Base-by-base conservation (phyloP, 2,329 filamentous ascomycete species). In the Diatrype stigma region DNA sequence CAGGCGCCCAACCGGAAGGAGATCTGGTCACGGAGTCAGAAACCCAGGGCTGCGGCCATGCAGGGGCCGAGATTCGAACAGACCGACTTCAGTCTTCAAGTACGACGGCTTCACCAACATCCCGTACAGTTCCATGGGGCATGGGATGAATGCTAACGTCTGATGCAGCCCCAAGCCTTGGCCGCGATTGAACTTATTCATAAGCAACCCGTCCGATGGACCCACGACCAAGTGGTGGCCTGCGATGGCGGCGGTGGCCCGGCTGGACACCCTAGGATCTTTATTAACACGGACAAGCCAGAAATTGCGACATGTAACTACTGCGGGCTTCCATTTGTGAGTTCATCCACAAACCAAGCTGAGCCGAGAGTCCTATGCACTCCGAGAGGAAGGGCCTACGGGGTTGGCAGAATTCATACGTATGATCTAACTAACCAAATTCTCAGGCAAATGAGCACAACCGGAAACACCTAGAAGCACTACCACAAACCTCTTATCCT, bases 281-380 rank as follows among this genome's bases (percentile, higher is more conserved):
- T 91, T 71, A 99, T 99, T 82, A 99, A 99, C 75, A 86, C 89
- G 60, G 94, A 99, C 74, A 97, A 96, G 80, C 89, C 94, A 42
- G 86, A 97, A 77, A 96, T 99, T 64, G 83, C 84, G 72, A 78
- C 78, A 68, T 99, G 94, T 79, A 86, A 81, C 66, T 99, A 99
- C 77, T 99, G 94, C 69, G 94, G 94, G 48, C 70, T 94, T 60
- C 94, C 94, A 62, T 99, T 86, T 69, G 94, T 97, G 81, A 68
- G 92, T 73, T 49, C 35, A 32, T 19, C 30, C 28, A n/a, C 37
- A 26, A 46, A 23, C 51, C 54, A 16, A 17, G n/a, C 19, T 2
- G 16, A 19, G 3, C 37, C 19, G 37, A 14, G 17, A 12, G 6
- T 8, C 19, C 19, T 10, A n/a, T n/a, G n/a, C 8, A 11, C 10